phyloP scores from a whole-genome alignment of 2,329 filamentous ascomycete species.

The Trichoderma atroviride region DNA sequence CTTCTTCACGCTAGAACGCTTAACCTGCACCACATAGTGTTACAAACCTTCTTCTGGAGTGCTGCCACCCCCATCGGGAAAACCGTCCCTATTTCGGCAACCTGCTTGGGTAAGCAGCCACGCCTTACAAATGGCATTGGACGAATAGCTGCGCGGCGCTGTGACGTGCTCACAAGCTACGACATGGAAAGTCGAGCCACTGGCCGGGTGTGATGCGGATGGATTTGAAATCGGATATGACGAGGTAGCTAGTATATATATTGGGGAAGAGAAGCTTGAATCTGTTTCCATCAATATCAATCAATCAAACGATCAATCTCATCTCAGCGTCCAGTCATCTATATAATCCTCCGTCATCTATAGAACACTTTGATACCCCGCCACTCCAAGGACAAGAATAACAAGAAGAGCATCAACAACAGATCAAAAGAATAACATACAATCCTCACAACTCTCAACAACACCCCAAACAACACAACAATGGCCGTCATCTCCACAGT shows the following conservation, averaged over 20 bases:
- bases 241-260: no score
- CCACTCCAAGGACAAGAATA: not conserved
- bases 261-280: not conserved
- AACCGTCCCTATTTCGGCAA: conserved; percentile 1
- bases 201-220: not conserved
- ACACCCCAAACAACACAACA: not conserved
- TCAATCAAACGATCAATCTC: not conserved
- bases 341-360: not conserved
- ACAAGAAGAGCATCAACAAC: not conserved
- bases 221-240: conserved; percentile 23
- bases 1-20: not conserved
- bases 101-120: conserved; percentile 10
- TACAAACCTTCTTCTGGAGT: not conserved
- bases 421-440: not conserved
- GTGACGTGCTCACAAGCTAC: conserved; percentile 20
- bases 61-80: not conserved
- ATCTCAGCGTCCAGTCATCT: not conserved
- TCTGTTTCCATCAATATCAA: not conserved
- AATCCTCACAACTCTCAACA: not conserved
- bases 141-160: conserved; percentile 14
- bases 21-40: not conserved
- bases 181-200: not conserved
- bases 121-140: conserved; percentile 22
- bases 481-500: conserved; percentile 48
- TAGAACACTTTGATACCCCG: not conserved